Evolutionary conservation across 2,329 filamentous ascomycete species (phyloP), one percentile per base, ranked within the genome.

Genomic region (Fusarium cyanostomum): DNA sequence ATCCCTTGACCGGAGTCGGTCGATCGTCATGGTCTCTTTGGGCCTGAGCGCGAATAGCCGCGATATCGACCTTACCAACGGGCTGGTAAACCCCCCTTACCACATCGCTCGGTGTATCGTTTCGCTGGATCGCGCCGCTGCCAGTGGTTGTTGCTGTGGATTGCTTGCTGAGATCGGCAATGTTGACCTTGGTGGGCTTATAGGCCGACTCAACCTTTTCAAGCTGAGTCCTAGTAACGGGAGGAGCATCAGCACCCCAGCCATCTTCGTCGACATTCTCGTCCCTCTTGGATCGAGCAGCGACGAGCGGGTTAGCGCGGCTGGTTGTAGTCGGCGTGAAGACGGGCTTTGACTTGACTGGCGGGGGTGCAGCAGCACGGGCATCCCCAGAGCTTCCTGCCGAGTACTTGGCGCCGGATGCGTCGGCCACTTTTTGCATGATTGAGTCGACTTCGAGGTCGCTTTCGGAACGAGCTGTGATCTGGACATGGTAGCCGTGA

Each of bases 401-500:
- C 5, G 92, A 92, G 79, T 99, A 99, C 77, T 97, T 98, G 64
- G 94, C 87, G 59, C 95, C 95, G 38, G 95, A 98, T 26, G 95
- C 90, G 82, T 98, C 94, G 59, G 92, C 87, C 43, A 99, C 92
- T 79, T 97, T 98, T 75, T 95, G 90, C 70, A 98, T 85, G 68
- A 99, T 97, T 56, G 84, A 83, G 72, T 96, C 92, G 33, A 94
- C 91, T 26, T 90, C 92, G 62, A 99, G 86, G 74, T 98, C 94
- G 72, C 87, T 86, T 63, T 97, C 92, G 62, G 94, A 96, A 60
- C 95, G 92, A 59, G 95, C 95, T 49, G 94, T 98, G 71, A 99
- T 91, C 80, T 99, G 94, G 57, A 99, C 93, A 76, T 99, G 95
- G 77, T 98, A 99, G 67, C 95, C 93, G 80, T 97, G 94, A 37